Conservation (phyloP, 352 stramenopile species). For the Thalassiosira mediterranea region DNA sequence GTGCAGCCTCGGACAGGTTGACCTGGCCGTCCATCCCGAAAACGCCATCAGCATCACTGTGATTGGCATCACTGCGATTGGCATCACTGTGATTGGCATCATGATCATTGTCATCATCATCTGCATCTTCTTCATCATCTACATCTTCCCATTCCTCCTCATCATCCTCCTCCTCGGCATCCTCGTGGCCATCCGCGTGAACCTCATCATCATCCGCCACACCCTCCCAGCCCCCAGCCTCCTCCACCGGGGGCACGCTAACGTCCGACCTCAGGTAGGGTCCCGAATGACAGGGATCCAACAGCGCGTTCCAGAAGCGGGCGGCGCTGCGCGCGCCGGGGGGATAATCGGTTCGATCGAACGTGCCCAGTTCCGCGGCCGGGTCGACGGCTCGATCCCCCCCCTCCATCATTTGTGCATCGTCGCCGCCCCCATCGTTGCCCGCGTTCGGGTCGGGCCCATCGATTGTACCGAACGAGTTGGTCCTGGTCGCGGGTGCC, state of each 20-base stretch:
- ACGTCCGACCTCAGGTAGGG: constrained; percentile 13
- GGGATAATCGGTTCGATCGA: too few relatives aligned
- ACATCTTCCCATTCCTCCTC: constrained; percentile 2
- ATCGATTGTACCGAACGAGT: too few relatives aligned
- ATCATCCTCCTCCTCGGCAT: constrained; percentile 17
- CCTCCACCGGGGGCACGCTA: constrained; percentile 21
- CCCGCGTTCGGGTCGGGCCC: too few relatives aligned
- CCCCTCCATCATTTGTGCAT: constrained; percentile 2
- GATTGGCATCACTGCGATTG: not conserved
- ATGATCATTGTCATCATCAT: constrained; percentile 12
- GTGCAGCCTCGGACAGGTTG: constrained; percentile 24
- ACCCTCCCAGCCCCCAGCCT: constrained; percentile 6
- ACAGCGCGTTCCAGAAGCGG: constrained; percentile 52
- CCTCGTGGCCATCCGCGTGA: not conserved
- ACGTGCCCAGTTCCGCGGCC: too few relatives aligned
- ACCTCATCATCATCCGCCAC: constrained; percentile 5
- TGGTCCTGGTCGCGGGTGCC: too few relatives aligned
- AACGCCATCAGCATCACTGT: too few relatives aligned
- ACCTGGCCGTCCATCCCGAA: not conserved
- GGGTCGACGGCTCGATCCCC: not conserved
- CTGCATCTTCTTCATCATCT: constrained; percentile 6
- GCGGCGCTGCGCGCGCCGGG: constrained; percentile 2
- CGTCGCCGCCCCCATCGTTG: not conserved
- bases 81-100: not conserved
- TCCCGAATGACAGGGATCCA: constrained; percentile 23